Base-by-base conservation (phyloP, 495 filamentous ascomycete genomes). In the Penicillium samsonianum region DNA sequence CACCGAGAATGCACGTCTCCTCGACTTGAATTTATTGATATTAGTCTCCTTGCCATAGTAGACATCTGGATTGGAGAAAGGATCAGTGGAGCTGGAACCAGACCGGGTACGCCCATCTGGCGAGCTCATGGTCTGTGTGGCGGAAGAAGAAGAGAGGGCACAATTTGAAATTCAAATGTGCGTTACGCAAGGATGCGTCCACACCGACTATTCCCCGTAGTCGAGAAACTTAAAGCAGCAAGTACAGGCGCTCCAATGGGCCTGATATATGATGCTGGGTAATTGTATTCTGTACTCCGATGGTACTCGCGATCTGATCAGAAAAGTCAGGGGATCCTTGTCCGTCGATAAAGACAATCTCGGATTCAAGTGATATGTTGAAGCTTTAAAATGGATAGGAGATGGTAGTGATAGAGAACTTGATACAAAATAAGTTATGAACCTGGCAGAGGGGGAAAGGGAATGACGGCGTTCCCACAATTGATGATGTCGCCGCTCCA, bases 31-130 rank as follows among this genome's bases (percentile, higher is more conserved):
- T 40, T 69, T 56, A n/a, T 69, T 62, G 10, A 61, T 43, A 25
- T 65, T 66, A 19, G 79, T 73, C 11, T 74, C 65, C 47, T 77
- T 65, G 28, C 79, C 79, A 64, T 82, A 82, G 53, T 82, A 82
- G 53, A 80, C 61, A 52, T 81, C 78, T 11, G 80, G 68, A 31
- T 76, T 61, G 31, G 78, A 77, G 49, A 69, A 78, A 26, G 80
- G 79, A 58, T 82, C 79, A 20, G 72, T 55, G 48, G 73, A 73
- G 31, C 62, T 55, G 41, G 74, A 76, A 38, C 65, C 63, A n/a
- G 55, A 50, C 50, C 70, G 67, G 26, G 62, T 61, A 53, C 55
- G 64, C 45, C 55, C 59, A 51, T 67, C 58, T 61, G 71, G 59
- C 62, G 73, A 73, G 64, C 65, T 71, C 73, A 73, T 73, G 46